Evolutionary conservation across 2,329 filamentous ascomycete species (phyloP), one percentile per base, ranked within the genome.

Genomic region (Phialophora expanda): DNA sequence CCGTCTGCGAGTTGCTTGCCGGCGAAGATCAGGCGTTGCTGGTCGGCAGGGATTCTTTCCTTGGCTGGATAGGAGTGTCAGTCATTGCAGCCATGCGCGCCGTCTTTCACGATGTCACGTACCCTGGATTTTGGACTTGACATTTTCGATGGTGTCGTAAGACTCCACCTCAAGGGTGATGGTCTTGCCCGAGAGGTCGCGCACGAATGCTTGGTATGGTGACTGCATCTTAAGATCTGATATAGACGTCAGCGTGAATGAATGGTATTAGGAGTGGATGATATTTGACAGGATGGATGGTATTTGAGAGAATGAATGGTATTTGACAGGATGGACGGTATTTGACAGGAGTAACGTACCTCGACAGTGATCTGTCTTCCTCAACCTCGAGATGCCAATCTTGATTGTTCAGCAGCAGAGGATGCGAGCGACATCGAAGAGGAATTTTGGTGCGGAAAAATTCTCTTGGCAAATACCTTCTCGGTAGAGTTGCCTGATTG

Each of bases 121-220:
- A 88, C 87, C 86, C 81, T 89, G 87, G 76, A 90, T 90, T 89
- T 99, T 98, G 86, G 91, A 92, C 90, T 98, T 98, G 86, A 99
- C 95, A 90, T 98, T 98, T 89, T 98, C 95, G 85, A 99, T 98
- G 80, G 94, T 98, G 85, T 99, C 95, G 80, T 90, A 94, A 78
- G 93, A 97, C 90, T 98, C 95, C 85, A 98, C 95, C 93, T 99
- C 95, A 78, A 99, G 93, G 90, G 95, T 98, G 90, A 98, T 98
- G 81, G 95, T 98, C 91, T 98, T 98, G 81, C 95, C 95, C 91
- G 95, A 98, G 78, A 98, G 80, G 83, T 84, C 86, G 79, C 86
- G 86, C 75, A 86, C 84, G 81, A 86, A 82, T 2, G 24, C 3
- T 3, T 24, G 24, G 77, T 82, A 81, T 76, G 82, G 32, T 6